Evolutionary conservation across 2,329 filamentous ascomycete species (phyloP), one percentile per base, ranked within the genome.

Genomic region (Orbilia brochopaga): DNA sequence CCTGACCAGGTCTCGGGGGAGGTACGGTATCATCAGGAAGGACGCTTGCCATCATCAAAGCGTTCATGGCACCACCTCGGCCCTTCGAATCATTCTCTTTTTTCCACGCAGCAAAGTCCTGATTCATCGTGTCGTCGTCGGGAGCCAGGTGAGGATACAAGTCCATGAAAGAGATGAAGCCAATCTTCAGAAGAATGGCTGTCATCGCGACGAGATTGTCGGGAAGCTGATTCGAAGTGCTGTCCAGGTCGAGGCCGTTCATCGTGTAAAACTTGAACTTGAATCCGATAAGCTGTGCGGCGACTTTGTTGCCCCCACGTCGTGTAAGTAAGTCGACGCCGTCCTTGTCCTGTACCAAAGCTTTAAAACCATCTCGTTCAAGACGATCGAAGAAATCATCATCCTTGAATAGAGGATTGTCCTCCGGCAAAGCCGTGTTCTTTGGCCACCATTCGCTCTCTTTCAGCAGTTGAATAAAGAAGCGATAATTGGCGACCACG

Each of bases 361-460:
- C 92, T 66, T 88, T 84, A 15, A 96, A 84, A 30, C 93, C 91
- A 61, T 89, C 80, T 64, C 91, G 83, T 62, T 87, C 85, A n/a
- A 90, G 90, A 64, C 88, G 83, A 44, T 87, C 81, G 92, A 94
- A 99, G 77, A 99, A 97, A 48, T 85, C 82, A 69, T 76, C 74
- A 58, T 75, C 70, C 32, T 61, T 65, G 42, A 78, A 50, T 78
- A 77, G 52, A 78, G 78, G 74, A 77, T 79, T 37, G 81, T 78
- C 75, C 19, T 75, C 81, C 51, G 85, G 81, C 21, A 81, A 80
- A 48, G 83, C 81, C 10, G 82, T 78, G 32, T 84, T 83, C 55
- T 86, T 86, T 55, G 94, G 94, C 94, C 94, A 99, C 94, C 94
- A 99, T 23, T 93, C 96, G 81, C 93, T 97, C 67, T 88, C 87